phyloP scores from a whole-genome alignment of 805 yeast species.

The Ogataea methylovora region DNA sequence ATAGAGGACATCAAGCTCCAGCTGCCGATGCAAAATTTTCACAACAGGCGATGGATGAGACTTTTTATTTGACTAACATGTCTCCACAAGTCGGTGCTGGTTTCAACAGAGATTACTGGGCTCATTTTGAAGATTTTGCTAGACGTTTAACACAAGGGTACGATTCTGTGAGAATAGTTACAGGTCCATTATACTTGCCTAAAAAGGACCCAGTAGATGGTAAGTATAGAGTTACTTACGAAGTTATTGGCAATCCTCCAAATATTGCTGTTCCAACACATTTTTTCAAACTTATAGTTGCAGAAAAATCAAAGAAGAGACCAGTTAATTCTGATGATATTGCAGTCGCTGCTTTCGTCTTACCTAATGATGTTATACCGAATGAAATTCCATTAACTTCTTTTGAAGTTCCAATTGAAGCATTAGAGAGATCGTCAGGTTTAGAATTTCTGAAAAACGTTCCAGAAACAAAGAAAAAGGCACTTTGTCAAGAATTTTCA shows the following conservation, averaged over 20 bases:
- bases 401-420: constrained; percentile 86
- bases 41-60: constrained; percentile 91
- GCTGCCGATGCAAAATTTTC: constrained; percentile 94
- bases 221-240: constrained; percentile 77
- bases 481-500: constrained; percentile 70
- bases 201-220: constrained; percentile 66
- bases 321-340: constrained; percentile 33
- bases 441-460: constrained; percentile 68
- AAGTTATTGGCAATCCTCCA: constrained; percentile 95
- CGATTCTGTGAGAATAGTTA: constrained; percentile 73
- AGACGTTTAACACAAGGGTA: constrained; percentile 69
- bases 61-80: constrained; percentile 84
- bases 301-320: constrained; percentile 47
- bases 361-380: constrained; percentile 79
- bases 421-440: constrained; percentile 83
- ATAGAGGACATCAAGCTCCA: constrained; percentile 95
- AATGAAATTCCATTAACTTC: constrained; percentile 63
- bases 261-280: constrained; percentile 96
- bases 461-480: constrained; percentile 46
- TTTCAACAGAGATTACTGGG: constrained; percentile 97
- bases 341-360: constrained; percentile 86
- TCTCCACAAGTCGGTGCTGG: constrained; percentile 98
- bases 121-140: constrained; percentile 86
- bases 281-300: constrained; percentile 85
- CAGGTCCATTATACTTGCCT: constrained; percentile 92